phyloP scores from a whole-genome alignment of 1,284 basidiomycete species.

The Coniferiporia weirii region DNA sequence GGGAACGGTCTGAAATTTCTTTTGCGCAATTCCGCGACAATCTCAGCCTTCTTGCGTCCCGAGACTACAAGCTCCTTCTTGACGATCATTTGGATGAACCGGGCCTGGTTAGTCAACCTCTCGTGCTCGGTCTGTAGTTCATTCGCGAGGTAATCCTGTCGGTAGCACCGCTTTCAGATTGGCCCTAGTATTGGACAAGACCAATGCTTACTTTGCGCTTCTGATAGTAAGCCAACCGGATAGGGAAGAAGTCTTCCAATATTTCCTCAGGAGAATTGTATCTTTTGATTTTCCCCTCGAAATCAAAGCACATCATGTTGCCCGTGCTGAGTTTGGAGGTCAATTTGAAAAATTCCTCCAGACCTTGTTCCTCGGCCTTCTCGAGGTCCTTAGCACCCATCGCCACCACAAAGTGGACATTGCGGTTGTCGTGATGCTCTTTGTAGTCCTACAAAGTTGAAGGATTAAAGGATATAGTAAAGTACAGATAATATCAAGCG shows the following conservation, averaged over 20 bases:
- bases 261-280: conserved; percentile 91
- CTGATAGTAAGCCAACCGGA: conserved; percentile 88
- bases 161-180: background rate
- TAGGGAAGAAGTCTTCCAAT: conserved; percentile 89
- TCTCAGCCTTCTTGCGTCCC: conserved; percentile 87
- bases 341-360: conserved; percentile 91
- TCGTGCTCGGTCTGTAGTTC: conserved; percentile 85
- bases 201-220: conserved; percentile 73
- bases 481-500: conserved; percentile 16
- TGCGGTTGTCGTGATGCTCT: conserved; percentile 91
- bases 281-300: conserved; percentile 94
- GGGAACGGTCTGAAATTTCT: conserved; percentile 90
- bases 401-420: conserved; percentile 86
- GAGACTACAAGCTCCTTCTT: conserved; percentile 83
- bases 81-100: conserved; percentile 97
- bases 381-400: conserved; percentile 80
- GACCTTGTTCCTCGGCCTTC: conserved; percentile 85
- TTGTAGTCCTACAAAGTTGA: conserved; percentile 75
- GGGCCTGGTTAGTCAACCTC: conserved; percentile 89
- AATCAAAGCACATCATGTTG: conserved; percentile 99
- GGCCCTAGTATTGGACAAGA: background rate
- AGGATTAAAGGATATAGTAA: conserved; percentile 10
- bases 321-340: conserved; percentile 77
- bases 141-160: conserved; percentile 79
- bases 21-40: conserved; percentile 81